phyloP scores from a whole-genome alignment of 352 stramenopile genomes.

The Globisporangium splendens region DNA sequence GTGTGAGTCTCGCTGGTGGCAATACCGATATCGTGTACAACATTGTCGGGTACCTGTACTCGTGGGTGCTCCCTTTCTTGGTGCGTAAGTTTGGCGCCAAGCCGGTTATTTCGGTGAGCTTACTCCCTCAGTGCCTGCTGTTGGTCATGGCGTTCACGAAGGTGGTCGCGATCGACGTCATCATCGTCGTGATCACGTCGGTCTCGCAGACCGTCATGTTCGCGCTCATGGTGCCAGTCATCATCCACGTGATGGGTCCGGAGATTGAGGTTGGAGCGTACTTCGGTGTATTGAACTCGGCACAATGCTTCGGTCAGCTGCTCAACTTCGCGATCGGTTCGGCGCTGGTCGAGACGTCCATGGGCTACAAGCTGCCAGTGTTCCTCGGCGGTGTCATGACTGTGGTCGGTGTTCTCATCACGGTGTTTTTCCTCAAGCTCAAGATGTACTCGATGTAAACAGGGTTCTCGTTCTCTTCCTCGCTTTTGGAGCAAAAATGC shows the following conservation, averaged over 20 bases:
- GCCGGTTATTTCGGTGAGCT: constrained; percentile 23
- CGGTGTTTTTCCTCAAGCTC: constrained; percentile 49
- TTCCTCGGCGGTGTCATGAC: constrained; percentile 37
- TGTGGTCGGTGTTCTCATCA: constrained; percentile 52
- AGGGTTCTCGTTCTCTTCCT: too few relatives aligned
- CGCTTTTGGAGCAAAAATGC: too few relatives aligned
- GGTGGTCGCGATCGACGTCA: constrained; percentile 25
- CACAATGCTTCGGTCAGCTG: constrained; percentile 46
- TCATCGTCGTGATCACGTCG: constrained; percentile 34
- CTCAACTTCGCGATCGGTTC: constrained; percentile 48
- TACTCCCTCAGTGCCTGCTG: constrained; percentile 36
- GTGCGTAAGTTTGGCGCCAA: constrained; percentile 33
- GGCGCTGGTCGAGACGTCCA: constrained; percentile 26
- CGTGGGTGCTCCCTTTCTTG: constrained; percentile 36
- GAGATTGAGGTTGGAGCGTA: constrained; percentile 39
- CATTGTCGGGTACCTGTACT: constrained; percentile 39
- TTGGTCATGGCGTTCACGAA: constrained; percentile 43
- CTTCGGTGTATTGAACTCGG: constrained; percentile 51
- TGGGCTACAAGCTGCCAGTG: constrained; percentile 24
- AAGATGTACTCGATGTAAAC: constrained; percentile 77
- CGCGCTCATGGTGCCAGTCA: constrained; percentile 42
- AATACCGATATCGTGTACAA: constrained; percentile 40
- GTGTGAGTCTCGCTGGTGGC: constrained; percentile 38
- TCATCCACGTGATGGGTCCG: constrained; percentile 43
- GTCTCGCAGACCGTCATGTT: constrained; percentile 44